phyloP scores from a whole-genome alignment of 345 rosid species.

The Populus pruinosa region DNA sequence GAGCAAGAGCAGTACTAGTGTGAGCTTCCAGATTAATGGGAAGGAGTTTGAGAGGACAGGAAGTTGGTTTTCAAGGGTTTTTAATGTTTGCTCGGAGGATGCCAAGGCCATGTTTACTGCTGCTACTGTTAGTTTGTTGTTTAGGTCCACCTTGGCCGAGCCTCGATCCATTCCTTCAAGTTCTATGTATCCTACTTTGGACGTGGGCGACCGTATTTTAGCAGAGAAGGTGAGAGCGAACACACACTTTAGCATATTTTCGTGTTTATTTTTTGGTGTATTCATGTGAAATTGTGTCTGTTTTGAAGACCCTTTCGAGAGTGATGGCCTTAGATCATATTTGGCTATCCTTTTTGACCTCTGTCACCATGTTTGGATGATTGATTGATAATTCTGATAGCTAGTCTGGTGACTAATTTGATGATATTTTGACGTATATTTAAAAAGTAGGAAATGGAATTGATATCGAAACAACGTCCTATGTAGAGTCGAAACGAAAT shows the following conservation, averaged over 20 bases:
- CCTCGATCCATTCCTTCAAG: conserved; percentile 76
- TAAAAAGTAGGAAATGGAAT: too few relatives aligned
- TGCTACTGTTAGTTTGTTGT: conserved; percentile 66
- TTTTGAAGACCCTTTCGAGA: too few relatives aligned
- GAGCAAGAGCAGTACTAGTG: not conserved
- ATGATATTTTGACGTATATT: too few relatives aligned
- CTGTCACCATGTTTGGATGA: too few relatives aligned
- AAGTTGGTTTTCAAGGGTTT: conserved; percentile 60
- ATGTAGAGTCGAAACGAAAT: too few relatives aligned
- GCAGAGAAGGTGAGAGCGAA: conserved; percentile 74
- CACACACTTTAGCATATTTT: not conserved
- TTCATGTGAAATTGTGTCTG: too few relatives aligned
- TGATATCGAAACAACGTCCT: too few relatives aligned
- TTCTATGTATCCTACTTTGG: conserved; percentile 87
- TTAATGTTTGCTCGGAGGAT: conserved; percentile 64
- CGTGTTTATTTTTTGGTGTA: too few relatives aligned
- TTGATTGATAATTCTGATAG: too few relatives aligned
- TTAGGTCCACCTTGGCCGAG: conserved; percentile 76
- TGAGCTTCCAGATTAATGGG: conserved; percentile 34
- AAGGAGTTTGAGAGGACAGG: conserved; percentile 27
- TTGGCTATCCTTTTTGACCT: too few relatives aligned
- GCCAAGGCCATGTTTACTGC: conserved; percentile 85
- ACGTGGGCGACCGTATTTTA: conserved; percentile 78
- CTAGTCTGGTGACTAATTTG: too few relatives aligned
- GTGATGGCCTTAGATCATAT: too few relatives aligned